A percentile compares a stretch with the other conserved stretches of the same genome.
phyloP scores from a whole-genome alignment of 208 protist genomes.

The Herpetomonas muscarum region DNA sequence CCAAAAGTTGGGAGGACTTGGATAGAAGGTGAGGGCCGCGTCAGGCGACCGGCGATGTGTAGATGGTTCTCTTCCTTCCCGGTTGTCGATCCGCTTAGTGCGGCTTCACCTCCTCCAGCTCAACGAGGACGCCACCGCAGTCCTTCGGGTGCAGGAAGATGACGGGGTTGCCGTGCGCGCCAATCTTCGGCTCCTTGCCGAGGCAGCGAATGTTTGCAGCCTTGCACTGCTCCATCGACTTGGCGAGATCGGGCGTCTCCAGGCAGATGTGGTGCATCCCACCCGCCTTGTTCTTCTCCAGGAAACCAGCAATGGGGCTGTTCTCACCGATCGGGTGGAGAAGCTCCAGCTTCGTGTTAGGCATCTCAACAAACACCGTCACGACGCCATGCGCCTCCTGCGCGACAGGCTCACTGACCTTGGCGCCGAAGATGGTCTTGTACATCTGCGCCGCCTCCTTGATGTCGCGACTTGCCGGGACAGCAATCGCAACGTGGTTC shows the following conservation, averaged over 20 bases:
- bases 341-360: constrained; percentile 91
- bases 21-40: no score
- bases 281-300: constrained; percentile 85
- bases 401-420: constrained; percentile 73
- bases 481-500: constrained; percentile 95
- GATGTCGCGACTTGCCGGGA: constrained; percentile 60
- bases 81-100: no score
- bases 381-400: constrained; percentile 90
- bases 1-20: no score
- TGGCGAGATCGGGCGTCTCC: constrained; percentile 69
- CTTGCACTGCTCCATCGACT: constrained; percentile 48
- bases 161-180: constrained; percentile 93
- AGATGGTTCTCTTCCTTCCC: no score
- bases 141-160: constrained; percentile 91
- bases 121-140: constrained; percentile 87
- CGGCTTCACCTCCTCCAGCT: constrained; percentile 83
- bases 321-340: constrained; percentile 88
- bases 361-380: constrained; percentile 90
- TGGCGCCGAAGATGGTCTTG: constrained; percentile 60
- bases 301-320: constrained; percentile 86
- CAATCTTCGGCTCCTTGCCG: constrained; percentile 85
- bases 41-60: no score
- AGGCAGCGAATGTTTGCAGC: constrained; percentile 73
- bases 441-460: constrained; percentile 64
- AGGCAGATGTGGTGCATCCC: constrained; percentile 95